Percentiles rank a stretch among this genome's conserved stretches.
Evolutionary conservation across 2,329 filamentous ascomycete genomes (phyloP).

Genomic region (Cladorrhinum sp.): DNA sequence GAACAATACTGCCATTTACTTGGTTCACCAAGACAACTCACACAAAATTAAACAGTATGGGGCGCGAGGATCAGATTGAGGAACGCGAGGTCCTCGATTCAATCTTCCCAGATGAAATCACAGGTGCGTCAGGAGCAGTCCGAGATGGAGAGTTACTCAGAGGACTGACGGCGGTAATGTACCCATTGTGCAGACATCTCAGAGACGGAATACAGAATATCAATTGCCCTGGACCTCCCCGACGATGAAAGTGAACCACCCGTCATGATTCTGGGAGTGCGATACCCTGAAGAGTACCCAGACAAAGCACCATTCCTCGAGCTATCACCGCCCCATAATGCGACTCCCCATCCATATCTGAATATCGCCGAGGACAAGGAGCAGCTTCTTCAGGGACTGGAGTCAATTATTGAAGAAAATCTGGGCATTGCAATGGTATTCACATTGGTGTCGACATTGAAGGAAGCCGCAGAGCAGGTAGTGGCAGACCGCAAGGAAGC

Average conservation of each 20-base stretch:
- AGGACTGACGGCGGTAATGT: slow-evolving; percentile 5
- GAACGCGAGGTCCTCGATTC: slow-evolving; percentile 97
- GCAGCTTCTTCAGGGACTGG: slow-evolving; percentile 65
- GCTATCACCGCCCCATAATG: slow-evolving; percentile 69
- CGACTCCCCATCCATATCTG: slow-evolving; percentile 67
- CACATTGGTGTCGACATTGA: slow-evolving; percentile 79
- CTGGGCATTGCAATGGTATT: slow-evolving; percentile 98
- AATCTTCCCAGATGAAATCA: slow-evolving; percentile 97
- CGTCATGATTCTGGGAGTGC: slow-evolving; percentile 75
- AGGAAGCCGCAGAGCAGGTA: slow-evolving; percentile 85
- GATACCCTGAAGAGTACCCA: slow-evolving; percentile 87
- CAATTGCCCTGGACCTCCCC: slow-evolving; percentile 75
- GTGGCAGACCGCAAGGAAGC: slow-evolving; percentile 70
- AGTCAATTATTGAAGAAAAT: slow-evolving; percentile 82
- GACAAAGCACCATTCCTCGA: slow-evolving; percentile 82
- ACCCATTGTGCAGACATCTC: slow-evolving; percentile 67
- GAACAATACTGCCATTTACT: not conserved
- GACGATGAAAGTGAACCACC: slow-evolving; percentile 65
- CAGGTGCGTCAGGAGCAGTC: slow-evolving; percentile 51
- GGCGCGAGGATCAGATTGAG: slow-evolving; percentile 85
- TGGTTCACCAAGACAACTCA: not conserved
- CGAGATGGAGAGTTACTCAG: slow-evolving; percentile 16
- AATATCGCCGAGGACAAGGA: slow-evolving; percentile 78
- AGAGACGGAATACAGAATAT: slow-evolving; percentile 83
- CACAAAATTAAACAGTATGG: slow-evolving; percentile 44